Percentiles rank a stretch among this genome's conserved stretches.
Conservation (phyloP, 208 protist species). For the Trypanosoma rangeli region DNA sequence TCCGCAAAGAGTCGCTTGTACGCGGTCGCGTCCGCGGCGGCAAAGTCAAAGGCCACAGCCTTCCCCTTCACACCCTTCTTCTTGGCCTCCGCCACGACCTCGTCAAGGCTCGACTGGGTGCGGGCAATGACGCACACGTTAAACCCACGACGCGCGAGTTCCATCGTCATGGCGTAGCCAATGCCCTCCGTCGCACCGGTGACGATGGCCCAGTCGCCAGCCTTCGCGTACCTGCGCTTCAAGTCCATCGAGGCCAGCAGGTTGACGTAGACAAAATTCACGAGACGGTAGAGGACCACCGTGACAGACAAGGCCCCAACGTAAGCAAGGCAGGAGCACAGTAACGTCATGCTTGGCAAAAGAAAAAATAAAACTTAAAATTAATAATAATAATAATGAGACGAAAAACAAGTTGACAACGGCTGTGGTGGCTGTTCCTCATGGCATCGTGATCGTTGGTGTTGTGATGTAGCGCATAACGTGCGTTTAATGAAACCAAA, state of each 20-base stretch:
- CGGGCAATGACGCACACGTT: conserved; percentile 92
- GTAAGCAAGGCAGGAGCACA: conserved; percentile 19
- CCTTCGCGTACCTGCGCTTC: conserved; percentile 66
- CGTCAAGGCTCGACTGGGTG: conserved; percentile 86
- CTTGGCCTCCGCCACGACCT: conserved; percentile 66
- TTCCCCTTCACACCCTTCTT: conserved; percentile 68
- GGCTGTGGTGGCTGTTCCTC: no score
- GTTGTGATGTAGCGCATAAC: no score
- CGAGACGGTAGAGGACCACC: conserved; percentile 34
- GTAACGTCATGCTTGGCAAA: not conserved
- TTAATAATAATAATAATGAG: no score
- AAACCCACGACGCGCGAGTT: conserved; percentile 89
- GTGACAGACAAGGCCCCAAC: conserved; percentile 43
- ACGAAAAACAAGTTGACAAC: no score
- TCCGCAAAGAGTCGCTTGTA: conserved; percentile 62
- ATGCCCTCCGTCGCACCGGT: conserved; percentile 96
- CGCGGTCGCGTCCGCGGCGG: conserved; percentile 41
- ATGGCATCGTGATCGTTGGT: no score
- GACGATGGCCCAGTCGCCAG: conserved; percentile 90
- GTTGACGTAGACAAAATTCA: conserved; percentile 52
- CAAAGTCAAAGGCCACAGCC: conserved; percentile 86
- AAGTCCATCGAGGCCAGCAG: conserved; percentile 58
- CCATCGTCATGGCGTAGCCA: conserved; percentile 86
- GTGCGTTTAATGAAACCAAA: not conserved
- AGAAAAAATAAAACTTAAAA: not conserved